Base-by-base conservation (phyloP, 1,284 basidiomycete genomes). In the Rhodotorula sp. region DNA sequence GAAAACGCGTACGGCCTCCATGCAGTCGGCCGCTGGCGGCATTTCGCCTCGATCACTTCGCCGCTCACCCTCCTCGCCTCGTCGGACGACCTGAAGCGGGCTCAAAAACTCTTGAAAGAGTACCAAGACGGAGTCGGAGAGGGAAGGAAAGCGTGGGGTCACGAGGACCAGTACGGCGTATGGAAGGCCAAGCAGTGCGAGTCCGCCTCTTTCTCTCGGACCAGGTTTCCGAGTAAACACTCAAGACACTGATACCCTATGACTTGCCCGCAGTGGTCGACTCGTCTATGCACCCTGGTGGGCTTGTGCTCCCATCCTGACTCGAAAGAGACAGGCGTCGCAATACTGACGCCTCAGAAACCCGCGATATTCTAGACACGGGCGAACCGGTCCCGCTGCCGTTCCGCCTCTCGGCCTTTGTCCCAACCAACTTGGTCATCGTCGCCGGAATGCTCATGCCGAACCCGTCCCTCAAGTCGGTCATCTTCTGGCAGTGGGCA, bases 401-500 rank as follows among this genome's bases (percentile, higher is more conserved):
- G 0, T 85, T 85, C 77, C 77, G 84, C 45, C 83, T 85, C 80
- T 81, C 76, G 7, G 82, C 84, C 2, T 85, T 85, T 68, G 84
- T 85, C 33, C 84, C 84, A 10, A 85, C 84, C 48, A 85, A 85
- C 76, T 73, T 85, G 75, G 76, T 85, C 57, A 79, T 80, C 17
- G 77, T 80, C 6, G 79, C 75, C 4, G 80, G 80, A 22, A 80
- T 81, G 80, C 72, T 78, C 65, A 71, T 75, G 68, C 76, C 76
- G 37, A 76, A 78, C 68, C 76, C 75, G 22, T 74, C 72, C 10
- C 60, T 78, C 15, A 68, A 66, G 60, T 54, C 61, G 29, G 73
- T 75, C 73, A 82, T 85, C 66, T 84, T 84, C 76, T 85, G 84
- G 84, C 84, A 85, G 76, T 85, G 82, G 82, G 80, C 81, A 10